Evolutionary conservation across 139 green algal genomes (phyloP), one percentile per base, ranked within the genome.

Genomic region (Chlorella vulgaris): DNA sequence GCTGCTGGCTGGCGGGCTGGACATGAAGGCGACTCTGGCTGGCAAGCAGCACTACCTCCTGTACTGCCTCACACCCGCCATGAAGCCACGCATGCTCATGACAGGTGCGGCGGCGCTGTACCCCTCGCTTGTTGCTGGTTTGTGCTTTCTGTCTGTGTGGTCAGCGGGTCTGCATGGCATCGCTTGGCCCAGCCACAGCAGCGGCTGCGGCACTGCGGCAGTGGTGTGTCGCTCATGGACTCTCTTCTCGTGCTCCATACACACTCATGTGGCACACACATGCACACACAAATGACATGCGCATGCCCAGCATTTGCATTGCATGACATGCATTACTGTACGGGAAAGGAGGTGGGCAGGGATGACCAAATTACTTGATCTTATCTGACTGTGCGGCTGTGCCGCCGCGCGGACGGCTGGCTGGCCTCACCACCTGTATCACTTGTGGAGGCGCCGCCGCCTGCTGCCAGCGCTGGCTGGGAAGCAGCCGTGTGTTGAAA

Each of bases 81-180:
- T 99, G 91, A 89, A 93, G 82, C 97, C 97, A 21, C 91, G 97
- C 81, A 98, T 99, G 94, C 89, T 99, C 77, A 91, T 99, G 84
- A 99, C 96, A 0, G 76, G 76, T 81, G 43, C 13, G 51, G 33
- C 26, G 2, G 10, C 38, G 19, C 33, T 29, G 7, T 74, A 19
- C 66, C 19, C 19, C 7, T 22, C 22, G 24, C 36, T 39, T 24
- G 21, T 15, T 18, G 4, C 6, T 71, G 65, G n/a, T n/a, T n/a
- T n/a, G n/a, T n/a, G n/a, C n/a, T n/a, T n/a, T n/a, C n/a, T 35
- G 62, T 29, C 39, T 4, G 4, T 15, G 4, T 6, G 31, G 63
- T 4, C 31, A 10, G 29, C 47, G 65, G 24, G 24, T 51, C 6
- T 21, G 53, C 26, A 28, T 38, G 67, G 55, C 55, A n/a, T 19